Conservation (phyloP, 257 asterid species). For the Solanum sitiens region DNA sequence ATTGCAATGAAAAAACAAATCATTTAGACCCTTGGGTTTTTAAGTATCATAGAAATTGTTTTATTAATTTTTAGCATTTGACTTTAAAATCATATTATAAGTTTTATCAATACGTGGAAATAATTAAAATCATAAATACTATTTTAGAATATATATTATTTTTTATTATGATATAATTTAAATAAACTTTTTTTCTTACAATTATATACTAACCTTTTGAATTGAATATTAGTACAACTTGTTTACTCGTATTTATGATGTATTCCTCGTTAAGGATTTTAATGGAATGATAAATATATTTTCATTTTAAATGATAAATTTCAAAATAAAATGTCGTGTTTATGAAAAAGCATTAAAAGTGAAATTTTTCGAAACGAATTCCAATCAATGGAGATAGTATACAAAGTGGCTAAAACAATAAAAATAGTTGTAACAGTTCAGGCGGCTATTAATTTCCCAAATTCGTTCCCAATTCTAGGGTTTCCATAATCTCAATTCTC, state of each 20-base stretch:
- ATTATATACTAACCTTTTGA: not conserved
- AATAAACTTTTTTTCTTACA: not conserved
- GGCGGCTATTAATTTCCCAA: not conserved
- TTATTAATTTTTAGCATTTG: not conserved
- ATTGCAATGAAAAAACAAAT: not conserved
- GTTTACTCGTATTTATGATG: not conserved
- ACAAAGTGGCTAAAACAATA: not conserved
- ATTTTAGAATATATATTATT: no score
- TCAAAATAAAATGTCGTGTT: not conserved
- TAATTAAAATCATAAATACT: not conserved
- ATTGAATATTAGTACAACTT: not conserved
- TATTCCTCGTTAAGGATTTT: no score
- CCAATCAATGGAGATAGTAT: not conserved
- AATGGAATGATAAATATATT: no score
- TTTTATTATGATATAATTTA: not conserved
- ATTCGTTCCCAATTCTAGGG: conserved; percentile 10
- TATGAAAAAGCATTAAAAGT: not conserved
- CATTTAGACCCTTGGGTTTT: not conserved
- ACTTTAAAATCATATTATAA: not conserved
- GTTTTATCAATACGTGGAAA: not conserved
- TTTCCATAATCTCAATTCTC: not conserved
- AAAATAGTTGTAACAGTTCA: not conserved
- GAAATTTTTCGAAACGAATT: not conserved
- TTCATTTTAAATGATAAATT: no score
- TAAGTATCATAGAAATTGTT: not conserved